These are phyloP conservation scores for Cenchrus fungigraminus DNA, from an alignment of 176 grass and related monocot genomes.

Conservation along the genomic window DNA sequence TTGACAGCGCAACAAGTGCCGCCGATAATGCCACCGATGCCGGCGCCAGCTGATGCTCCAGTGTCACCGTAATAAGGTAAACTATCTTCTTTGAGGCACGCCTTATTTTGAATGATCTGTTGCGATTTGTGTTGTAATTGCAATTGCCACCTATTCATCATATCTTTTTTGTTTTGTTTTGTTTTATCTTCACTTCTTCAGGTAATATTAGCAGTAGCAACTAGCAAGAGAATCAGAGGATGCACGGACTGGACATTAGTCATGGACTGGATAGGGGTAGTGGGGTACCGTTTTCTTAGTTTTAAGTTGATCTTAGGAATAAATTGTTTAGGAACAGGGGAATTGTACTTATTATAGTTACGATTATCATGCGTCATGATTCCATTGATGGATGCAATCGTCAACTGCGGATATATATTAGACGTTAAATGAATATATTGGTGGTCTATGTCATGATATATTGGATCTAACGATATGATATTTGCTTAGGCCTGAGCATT, in stretches of 20 bases:
- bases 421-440: background rate
- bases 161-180: background rate
- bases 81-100: background rate
- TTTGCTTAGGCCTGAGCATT: too few species aligned
- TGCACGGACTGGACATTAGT: background rate
- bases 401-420: background rate
- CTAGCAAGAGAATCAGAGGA: background rate
- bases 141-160: background rate
- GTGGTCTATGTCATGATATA: too few species aligned
- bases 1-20: background rate
- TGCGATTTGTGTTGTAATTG: background rate
- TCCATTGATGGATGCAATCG: background rate
- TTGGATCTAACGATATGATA: too few species aligned
- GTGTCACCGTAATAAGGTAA: background rate
- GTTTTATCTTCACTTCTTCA: background rate
- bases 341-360: background rate
- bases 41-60: background rate
- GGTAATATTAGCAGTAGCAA: background rate
- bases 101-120: background rate
- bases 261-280: background rate
- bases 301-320: background rate
- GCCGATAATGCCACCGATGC: background rate
- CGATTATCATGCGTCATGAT: background rate
- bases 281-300: background rate
- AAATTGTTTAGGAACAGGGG: background rate